Conservation (phyloP, 2,329 filamentous ascomycete genomes). For the Podosphaera fusca region DNA sequence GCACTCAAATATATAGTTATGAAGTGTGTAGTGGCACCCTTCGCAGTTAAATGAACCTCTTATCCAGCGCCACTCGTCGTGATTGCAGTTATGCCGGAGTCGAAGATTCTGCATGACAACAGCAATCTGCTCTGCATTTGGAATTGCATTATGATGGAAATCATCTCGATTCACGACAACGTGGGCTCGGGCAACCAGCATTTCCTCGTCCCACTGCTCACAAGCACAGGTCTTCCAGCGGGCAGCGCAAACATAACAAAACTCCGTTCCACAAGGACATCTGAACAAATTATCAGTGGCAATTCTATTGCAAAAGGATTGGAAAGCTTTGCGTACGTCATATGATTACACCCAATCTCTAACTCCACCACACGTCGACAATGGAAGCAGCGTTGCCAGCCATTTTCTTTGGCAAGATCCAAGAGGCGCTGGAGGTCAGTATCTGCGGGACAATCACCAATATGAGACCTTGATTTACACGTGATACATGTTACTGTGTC, state of each 20-base stretch:
- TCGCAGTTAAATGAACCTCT: constrained; percentile 20
- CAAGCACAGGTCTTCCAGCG: constrained; percentile 21
- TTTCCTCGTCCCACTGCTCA: constrained; percentile 18
- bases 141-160: not conserved
- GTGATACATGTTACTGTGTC: constrained; percentile 21
- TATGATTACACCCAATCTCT: constrained; percentile 29
- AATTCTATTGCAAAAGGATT: not conserved
- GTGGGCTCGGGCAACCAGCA: constrained; percentile 15
- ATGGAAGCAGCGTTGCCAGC: constrained; percentile 27
- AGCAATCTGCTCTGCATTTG: constrained; percentile 6
- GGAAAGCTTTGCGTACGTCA: constrained; percentile 23
- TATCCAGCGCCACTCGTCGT: constrained; percentile 18
- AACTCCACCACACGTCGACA: constrained; percentile 28
- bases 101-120: constrained; percentile 11
- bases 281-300: constrained; percentile 12
- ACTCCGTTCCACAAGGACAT: constrained; percentile 24
- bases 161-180: constrained; percentile 12
- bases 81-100: constrained; percentile 20
- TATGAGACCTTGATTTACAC: constrained; percentile 26
- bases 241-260: constrained; percentile 25
- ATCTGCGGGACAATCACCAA: constrained; percentile 25
- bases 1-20: constrained; percentile 24
- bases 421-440: constrained; percentile 19
- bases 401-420: constrained; percentile 18
- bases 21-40: constrained; percentile 21